These are phyloP conservation scores for Chalciporus sp. DNA, from an alignment of 1,284 basidiomycete species.

Conservation along the genomic window DNA sequence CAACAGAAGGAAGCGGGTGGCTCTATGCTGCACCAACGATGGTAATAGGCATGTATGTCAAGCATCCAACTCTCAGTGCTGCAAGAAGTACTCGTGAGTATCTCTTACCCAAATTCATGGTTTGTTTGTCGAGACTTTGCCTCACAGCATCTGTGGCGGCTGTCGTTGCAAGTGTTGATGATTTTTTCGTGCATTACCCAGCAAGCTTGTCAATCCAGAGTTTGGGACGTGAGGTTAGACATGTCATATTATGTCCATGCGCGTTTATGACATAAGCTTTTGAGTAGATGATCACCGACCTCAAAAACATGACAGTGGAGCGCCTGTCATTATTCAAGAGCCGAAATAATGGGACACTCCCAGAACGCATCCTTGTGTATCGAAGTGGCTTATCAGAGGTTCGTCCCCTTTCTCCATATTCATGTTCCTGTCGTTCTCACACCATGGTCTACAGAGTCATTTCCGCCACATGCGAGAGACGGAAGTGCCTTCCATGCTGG, in stretches of 20 bases:
- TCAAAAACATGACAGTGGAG: slow-evolving; percentile 68
- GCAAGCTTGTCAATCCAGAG: slow-evolving; percentile 49
- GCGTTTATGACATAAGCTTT: not conserved
- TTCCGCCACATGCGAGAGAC: slow-evolving; percentile 25
- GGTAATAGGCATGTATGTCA: slow-evolving; percentile 83
- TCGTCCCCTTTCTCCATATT: slow-evolving; percentile 17
- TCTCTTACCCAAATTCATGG: not conserved
- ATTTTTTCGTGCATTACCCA: slow-evolving; percentile 69
- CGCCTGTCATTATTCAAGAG: slow-evolving; percentile 60
- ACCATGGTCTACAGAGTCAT: slow-evolving; percentile 52
- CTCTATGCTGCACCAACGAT: slow-evolving; percentile 63
- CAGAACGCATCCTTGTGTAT: slow-evolving; percentile 68
- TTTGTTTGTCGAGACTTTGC: not conserved
- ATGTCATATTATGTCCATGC: not conserved
- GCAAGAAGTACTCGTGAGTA: slow-evolving; percentile 51
- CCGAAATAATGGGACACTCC: slow-evolving; percentile 52
- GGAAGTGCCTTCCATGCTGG: slow-evolving; percentile 59
- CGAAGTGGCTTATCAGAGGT: slow-evolving; percentile 79
- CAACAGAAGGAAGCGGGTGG: slow-evolving; percentile 56
- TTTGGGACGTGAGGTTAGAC: not conserved
- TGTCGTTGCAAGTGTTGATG: slow-evolving; percentile 72
- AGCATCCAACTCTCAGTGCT: slow-evolving; percentile 64
- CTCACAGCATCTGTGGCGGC: slow-evolving; percentile 65
- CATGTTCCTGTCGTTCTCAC: slow-evolving; percentile 1
- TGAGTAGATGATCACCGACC: slow-evolving; percentile 30